Conservation (phyloP, 2,329 filamentous ascomycete species). For the Chrysoporthe deuterocubensis region DNA sequence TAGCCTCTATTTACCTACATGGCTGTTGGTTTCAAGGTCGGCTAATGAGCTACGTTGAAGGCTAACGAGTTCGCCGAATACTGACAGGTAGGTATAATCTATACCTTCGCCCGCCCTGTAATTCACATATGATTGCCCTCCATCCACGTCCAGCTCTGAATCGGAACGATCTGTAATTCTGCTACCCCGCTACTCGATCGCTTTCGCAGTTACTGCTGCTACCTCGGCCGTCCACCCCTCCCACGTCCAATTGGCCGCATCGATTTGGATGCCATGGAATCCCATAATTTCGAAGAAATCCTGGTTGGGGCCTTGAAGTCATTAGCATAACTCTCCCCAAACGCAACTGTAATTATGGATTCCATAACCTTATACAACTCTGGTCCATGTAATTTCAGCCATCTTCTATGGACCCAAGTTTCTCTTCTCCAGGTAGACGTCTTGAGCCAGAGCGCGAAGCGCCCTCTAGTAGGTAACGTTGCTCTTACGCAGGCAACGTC, state of each 20-base stretch:
- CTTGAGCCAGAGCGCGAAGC: not conserved
- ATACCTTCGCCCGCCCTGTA: too few relatives aligned
- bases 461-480: not conserved
- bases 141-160: too few relatives aligned
- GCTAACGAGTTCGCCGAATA: too few relatives aligned
- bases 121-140: too few relatives aligned
- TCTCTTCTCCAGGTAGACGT: not conserved
- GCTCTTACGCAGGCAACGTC: not conserved
- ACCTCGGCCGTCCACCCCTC: not conserved
- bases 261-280: not conserved
- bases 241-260: not conserved
- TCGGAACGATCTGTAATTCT: too few relatives aligned
- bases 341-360: too few relatives aligned
- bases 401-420: not conserved
- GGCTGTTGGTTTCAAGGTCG: too few relatives aligned
- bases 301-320: not conserved
- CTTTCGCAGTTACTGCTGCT: not conserved
- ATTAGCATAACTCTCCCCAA: not conserved
- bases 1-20: too few relatives aligned
- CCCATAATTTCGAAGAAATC: not conserved
- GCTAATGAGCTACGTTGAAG: too few relatives aligned
- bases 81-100: too few relatives aligned
- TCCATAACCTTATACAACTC: not conserved
- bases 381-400: not conserved
- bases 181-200: not conserved